phyloP scores from a whole-genome alignment of 2,329 filamentous ascomycete species.

The Albophoma yamanashiensis region DNA sequence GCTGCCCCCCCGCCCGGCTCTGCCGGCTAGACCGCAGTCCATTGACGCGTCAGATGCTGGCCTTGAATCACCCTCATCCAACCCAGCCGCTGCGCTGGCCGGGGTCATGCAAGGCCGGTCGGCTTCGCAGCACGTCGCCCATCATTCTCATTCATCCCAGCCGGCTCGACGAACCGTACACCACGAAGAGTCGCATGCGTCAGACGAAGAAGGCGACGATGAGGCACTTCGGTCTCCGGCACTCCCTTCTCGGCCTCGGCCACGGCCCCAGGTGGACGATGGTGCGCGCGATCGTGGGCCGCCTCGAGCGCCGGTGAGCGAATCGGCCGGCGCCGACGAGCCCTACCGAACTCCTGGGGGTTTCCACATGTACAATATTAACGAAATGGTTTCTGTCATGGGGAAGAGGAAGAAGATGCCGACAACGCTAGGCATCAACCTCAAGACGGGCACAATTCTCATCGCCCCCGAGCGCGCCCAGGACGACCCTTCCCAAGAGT shows the following conservation, averaged over 20 bases:
- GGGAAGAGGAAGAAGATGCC: conserved; percentile 98
- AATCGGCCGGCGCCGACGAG: conserved; percentile 18
- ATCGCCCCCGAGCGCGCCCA: conserved; percentile 77
- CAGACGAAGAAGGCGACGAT: conserved; percentile 20
- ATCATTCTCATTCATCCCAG: conserved; percentile 14
- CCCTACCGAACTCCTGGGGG: conserved; percentile 57
- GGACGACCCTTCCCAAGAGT: conserved; percentile 81
- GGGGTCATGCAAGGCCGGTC: conserved; percentile 40
- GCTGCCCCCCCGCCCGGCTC: conserved; percentile 24
- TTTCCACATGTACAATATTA: conserved; percentile 93
- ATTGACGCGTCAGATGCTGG: conserved; percentile 15
- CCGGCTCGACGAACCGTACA: conserved; percentile 12
- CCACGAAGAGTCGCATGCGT: conserved; percentile 14
- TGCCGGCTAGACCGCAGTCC: conserved; percentile 31
- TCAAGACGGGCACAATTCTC: conserved; percentile 78
- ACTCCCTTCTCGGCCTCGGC: conserved; percentile 25
- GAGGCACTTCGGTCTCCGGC: conserved; percentile 23
- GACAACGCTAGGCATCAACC: conserved; percentile 89
- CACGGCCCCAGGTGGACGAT: background rate
- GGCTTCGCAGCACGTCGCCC: conserved; percentile 17
- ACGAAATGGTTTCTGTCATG: conserved; percentile 94
- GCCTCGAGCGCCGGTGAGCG: background rate
- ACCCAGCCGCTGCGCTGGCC: conserved; percentile 44
- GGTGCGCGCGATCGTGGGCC: background rate
- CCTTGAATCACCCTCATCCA: conserved; percentile 17